phyloP scores from a whole-genome alignment of 495 filamentous ascomycete genomes.

The Talaromyces trachyspermus region DNA sequence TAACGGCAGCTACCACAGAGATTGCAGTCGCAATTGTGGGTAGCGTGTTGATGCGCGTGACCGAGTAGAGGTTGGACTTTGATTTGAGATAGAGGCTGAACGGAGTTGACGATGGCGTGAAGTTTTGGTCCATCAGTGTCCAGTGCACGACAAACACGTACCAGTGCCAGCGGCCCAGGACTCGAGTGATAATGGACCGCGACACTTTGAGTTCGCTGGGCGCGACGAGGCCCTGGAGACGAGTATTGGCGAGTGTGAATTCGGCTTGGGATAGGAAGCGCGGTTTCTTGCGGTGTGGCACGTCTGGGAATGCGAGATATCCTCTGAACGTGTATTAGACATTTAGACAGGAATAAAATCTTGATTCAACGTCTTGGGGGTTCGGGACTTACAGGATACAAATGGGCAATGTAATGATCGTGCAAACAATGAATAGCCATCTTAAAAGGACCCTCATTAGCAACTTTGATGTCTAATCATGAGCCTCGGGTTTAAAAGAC shows the following conservation, averaged over 20 bases:
- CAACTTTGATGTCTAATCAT: too few species aligned
- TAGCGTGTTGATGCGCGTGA: slow-evolving; percentile 16
- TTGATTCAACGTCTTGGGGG: too few species aligned
- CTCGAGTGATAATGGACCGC: slow-evolving; percentile 15
- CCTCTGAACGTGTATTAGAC: slow-evolving; percentile 8
- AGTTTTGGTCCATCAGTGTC: slow-evolving; percentile 27
- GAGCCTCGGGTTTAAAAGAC: too few species aligned
- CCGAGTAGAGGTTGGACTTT: slow-evolving; percentile 14
- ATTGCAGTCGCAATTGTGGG: slow-evolving; percentile 25
- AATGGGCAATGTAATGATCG: slow-evolving; percentile 20
- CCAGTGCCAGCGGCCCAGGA: slow-evolving; percentile 24
- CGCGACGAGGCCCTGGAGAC: slow-evolving; percentile 20
- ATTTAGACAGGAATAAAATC: too few species aligned
- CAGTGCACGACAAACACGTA: slow-evolving; percentile 23
- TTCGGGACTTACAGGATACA: slow-evolving; percentile 17
- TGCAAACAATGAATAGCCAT: slow-evolving; percentile 24
- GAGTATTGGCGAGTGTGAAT: slow-evolving; percentile 19
- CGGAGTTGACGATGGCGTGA: slow-evolving; percentile 16
- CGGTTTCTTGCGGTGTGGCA: slow-evolving; percentile 16
- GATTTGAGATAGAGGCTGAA: slow-evolving; percentile 28
- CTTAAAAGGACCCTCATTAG: slow-evolving; percentile 7
- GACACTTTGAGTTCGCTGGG: slow-evolving; percentile 18
- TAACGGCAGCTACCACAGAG: slow-evolving; percentile 22
- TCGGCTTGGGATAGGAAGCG: slow-evolving; percentile 18
- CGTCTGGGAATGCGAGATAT: slow-evolving; percentile 17